Evolutionary conservation across 108 stramenopile genomes (phyloP).

Genomic region (Skeletonema potamos): DNA sequence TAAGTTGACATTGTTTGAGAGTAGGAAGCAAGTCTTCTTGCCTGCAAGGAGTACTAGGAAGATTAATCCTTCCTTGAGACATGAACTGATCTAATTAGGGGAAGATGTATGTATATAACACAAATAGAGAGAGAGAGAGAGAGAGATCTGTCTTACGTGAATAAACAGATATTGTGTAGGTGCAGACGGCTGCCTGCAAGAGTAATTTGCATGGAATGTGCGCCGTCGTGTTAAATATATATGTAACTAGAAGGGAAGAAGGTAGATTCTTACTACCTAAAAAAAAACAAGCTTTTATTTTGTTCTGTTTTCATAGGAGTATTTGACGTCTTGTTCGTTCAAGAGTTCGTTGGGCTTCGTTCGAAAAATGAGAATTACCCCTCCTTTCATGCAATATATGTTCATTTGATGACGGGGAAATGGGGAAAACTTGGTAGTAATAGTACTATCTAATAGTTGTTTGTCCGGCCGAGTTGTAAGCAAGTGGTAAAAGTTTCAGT

Average conservation of each 20-base stretch:
- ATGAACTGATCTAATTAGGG: constrained; percentile 45
- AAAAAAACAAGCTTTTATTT: too few relatives aligned
- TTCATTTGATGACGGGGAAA: too few relatives aligned
- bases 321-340: too few relatives aligned
- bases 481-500: too few relatives aligned
- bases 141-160: not conserved
- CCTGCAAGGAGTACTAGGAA: constrained; percentile 37
- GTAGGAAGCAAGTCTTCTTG: constrained; percentile 43
- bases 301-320: too few relatives aligned
- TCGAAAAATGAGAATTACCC: too few relatives aligned
- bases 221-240: not conserved
- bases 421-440: too few relatives aligned
- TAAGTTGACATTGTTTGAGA: constrained; percentile 86
- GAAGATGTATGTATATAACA: not conserved
- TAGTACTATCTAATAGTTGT: too few relatives aligned
- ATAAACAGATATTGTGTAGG: not conserved
- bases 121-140: not conserved
- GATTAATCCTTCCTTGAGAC: constrained; percentile 61
- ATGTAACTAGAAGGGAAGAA: not conserved
- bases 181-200: not conserved
- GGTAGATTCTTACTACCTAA: too few relatives aligned
- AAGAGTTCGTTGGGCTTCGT: too few relatives aligned
- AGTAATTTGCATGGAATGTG: not conserved
- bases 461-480: too few relatives aligned
- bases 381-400: too few relatives aligned